Evolutionary conservation across 176 grass and related monocot genomes (phyloP).

Genomic region (Ananas comosus): DNA sequence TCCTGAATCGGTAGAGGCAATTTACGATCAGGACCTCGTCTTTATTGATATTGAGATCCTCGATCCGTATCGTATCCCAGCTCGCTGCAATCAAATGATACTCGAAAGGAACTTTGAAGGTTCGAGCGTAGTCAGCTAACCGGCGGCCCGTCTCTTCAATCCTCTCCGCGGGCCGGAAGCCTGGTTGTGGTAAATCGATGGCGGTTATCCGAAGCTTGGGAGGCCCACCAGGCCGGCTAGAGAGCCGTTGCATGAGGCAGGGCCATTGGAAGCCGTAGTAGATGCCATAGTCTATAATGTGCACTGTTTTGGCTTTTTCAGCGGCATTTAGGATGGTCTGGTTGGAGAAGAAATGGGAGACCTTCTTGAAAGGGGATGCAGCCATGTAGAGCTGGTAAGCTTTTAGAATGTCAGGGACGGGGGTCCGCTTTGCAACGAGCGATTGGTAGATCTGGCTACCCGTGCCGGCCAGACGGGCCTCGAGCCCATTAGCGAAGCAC

Average conservation of each 20-base stretch:
- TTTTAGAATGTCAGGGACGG: conserved; percentile 71
- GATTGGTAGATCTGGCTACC: conserved; percentile 81
- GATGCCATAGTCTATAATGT: conserved; percentile 81
- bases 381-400: conserved; percentile 79
- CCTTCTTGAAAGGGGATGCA: conserved; percentile 86
- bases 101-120: conserved; percentile 67
- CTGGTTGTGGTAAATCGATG: conserved; percentile 67
- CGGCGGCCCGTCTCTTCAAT: conserved; percentile 73
- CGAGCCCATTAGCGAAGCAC: conserved; percentile 80
- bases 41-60: conserved; percentile 61
- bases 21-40: conserved; percentile 84
- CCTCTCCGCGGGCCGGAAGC: conserved; percentile 64
- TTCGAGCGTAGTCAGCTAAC: conserved; percentile 65
- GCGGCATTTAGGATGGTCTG: conserved; percentile 74
- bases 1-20: conserved; percentile 66
- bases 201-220: conserved; percentile 77
- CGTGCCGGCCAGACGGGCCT: conserved; percentile 80
- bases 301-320: conserved; percentile 61
- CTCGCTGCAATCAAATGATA: conserved; percentile 55
- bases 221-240: conserved; percentile 36
- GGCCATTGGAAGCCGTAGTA: conserved; percentile 97
- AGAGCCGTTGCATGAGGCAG: conserved; percentile 69
- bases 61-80: conserved; percentile 54
- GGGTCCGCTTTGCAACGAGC: conserved; percentile 25
- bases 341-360: conserved; percentile 86